Evolutionary conservation across 768 basidiomycete species (phyloP), one percentile per base, ranked within the genome.

Genomic region (Phaeolepiota aurea): DNA sequence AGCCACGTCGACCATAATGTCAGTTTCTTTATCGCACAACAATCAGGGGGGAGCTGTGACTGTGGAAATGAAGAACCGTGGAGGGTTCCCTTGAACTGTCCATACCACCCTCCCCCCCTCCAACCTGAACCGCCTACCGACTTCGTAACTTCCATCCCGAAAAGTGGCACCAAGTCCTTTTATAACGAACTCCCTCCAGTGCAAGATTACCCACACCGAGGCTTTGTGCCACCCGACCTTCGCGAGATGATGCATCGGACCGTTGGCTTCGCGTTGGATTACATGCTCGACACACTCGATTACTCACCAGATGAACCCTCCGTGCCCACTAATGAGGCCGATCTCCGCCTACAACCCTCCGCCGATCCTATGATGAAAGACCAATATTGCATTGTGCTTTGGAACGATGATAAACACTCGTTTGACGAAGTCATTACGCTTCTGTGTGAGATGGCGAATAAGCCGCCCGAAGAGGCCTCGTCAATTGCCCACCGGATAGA

Each of bases 351-450:
- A 10, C 82, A 89, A 52, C 77, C 82, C 5, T 79, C 84, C 1
- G 79, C 76, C 4, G 86, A 90, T 48, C 84, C 86, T 7, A 77
- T 83, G 72, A 72, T 74, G 65, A 82, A 80, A 46, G 86, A 89
- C 48, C 74, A 80, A 40, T 89, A 81, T 50, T 82, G 84, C 32
- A 71, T 97, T 43, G 69, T 94, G 19, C 62, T 98, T 3, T 97
- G 92, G 92, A 92, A 93, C 63, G 93, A 96, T 59, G 96, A 99
- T 59, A 94, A 93, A 51, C 96, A 97, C 59, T 91, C 89, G 0
- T 86, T 83, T 51, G 81, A 84, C 38, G 91, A 98, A 53, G 81
- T 96, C 40, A 82, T 83, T 46, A 74, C 77, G 45, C 72, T 90
- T 31, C 62, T 88, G 4, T 68, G 71, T 43, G 84, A 84, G 33